Percentiles rank a stretch among this genome's conserved stretches.
Evolutionary conservation across 1,284 basidiomycete genomes (phyloP).

Genomic region (Ustilago bromivora): DNA sequence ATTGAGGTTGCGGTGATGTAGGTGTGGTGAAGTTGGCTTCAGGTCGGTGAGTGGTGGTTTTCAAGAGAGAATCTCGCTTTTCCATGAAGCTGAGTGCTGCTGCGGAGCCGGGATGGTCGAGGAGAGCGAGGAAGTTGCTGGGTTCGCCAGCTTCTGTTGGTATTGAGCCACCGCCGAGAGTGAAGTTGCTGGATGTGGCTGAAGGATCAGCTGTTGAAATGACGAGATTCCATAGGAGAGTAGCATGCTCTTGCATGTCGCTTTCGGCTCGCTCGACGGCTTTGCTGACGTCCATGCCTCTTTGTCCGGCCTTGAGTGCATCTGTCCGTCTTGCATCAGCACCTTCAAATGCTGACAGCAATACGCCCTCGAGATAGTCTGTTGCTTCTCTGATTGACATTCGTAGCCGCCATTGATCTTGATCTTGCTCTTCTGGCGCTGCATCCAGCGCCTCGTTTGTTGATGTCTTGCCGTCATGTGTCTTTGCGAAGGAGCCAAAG

Average conservation of each 20-base stretch:
- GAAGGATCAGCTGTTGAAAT: slow-evolving; percentile 18
- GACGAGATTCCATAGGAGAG: slow-evolving; percentile 35
- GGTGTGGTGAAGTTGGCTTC: slow-evolving; percentile 74
- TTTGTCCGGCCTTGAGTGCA: slow-evolving; percentile 40
- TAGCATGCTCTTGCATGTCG: slow-evolving; percentile 44
- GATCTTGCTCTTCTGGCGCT: slow-evolving; percentile 7
- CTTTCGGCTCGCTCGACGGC: slow-evolving; percentile 44
- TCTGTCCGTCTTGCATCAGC: slow-evolving; percentile 76
- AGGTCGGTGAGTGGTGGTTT: slow-evolving; percentile 79
- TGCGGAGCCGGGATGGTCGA: slow-evolving; percentile 36
- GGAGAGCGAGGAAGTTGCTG: slow-evolving; percentile 79
- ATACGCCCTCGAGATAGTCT: slow-evolving; percentile 86
- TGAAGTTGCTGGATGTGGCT: background rate
- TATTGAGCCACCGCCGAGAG: background rate
- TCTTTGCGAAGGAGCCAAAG: slow-evolving; percentile 38
- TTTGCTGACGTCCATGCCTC: slow-evolving; percentile 49
- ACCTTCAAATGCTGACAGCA: slow-evolving; percentile 85
- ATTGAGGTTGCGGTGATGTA: slow-evolving; percentile 10
- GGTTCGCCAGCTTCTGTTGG: slow-evolving; percentile 80
- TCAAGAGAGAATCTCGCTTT: slow-evolving; percentile 92
- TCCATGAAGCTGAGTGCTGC: slow-evolving; percentile 80
- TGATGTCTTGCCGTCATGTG: background rate
- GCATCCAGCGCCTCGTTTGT: background rate
- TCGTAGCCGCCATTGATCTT: slow-evolving; percentile 31
- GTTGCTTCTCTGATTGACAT: slow-evolving; percentile 72